These are phyloP conservation scores for Pugionium cornutum DNA, from an alignment of 345 rosid genomes.

Conservation along the genomic window DNA sequence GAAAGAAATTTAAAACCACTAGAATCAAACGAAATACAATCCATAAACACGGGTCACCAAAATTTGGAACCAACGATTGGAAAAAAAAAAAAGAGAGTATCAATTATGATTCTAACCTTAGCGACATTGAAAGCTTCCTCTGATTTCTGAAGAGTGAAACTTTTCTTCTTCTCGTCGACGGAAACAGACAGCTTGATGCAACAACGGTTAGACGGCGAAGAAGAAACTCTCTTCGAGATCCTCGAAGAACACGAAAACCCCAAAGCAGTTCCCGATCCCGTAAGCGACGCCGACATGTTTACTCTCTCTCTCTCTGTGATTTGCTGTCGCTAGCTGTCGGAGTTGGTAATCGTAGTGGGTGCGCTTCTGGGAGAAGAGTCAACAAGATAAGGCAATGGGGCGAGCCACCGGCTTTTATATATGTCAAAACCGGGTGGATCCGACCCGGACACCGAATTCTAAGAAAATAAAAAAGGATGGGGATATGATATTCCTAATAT, in stretches of 20 bases:
- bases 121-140: constrained; percentile 83
- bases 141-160: constrained; percentile 69
- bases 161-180: constrained; percentile 62
- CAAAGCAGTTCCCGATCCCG: constrained; percentile 52
- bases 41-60: neutral
- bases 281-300: constrained; percentile 51
- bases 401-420: constrained; percentile 21
- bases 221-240: constrained; percentile 32
- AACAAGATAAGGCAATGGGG: constrained; percentile 40
- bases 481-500: no score
- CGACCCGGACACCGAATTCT: constrained; percentile 5
- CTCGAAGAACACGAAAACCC: constrained; percentile 53
- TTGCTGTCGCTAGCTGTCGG: constrained; percentile 28
- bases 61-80: neutral
- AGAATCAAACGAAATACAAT: neutral
- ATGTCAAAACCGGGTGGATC: constrained; percentile 19
- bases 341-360: constrained; percentile 24
- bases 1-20: neutral
- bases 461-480: no score
- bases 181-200: constrained; percentile 64
- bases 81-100: neutral
- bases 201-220: constrained; percentile 44
- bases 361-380: constrained; percentile 26
- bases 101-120: constrained; percentile 47
- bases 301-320: constrained; percentile 7